Conservation (phyloP, 805 yeast species). For the Wickerhamiella bombiphila region DNA sequence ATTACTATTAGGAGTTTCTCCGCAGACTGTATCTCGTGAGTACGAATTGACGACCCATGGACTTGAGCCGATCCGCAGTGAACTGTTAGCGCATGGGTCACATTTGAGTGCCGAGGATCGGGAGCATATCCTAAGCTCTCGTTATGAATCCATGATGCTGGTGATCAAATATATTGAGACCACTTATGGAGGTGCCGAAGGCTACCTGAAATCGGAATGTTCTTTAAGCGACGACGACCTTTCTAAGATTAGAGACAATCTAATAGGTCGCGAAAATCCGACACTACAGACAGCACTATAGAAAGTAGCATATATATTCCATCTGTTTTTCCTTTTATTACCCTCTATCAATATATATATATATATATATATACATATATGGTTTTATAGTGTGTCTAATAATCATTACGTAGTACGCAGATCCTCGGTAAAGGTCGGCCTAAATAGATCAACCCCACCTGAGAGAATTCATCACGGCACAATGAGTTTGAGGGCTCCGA, state of each 20-base stretch:
- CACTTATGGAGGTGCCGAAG: conserved; percentile 40
- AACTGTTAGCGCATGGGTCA: conserved; percentile 23
- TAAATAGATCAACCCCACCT: too few species aligned
- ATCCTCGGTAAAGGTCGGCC: too few species aligned
- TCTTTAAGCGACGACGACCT: conserved; percentile 35
- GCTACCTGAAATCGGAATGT: conserved; percentile 32
- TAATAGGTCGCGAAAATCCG: conserved; percentile 10
- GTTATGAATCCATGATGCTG: conserved; percentile 55
- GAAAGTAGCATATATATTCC: too few species aligned
- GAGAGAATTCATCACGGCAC: too few species aligned
- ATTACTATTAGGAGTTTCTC: conserved; percentile 49
- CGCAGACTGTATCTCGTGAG: conserved; percentile 51
- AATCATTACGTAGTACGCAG: too few species aligned
- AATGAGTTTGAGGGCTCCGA: neutral
- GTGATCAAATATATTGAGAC: conserved; percentile 38
- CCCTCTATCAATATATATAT: too few species aligned
- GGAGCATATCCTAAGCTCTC: conserved; percentile 44
- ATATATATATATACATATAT: too few species aligned
- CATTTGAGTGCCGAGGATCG: conserved; percentile 36
- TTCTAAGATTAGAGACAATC: conserved; percentile 23
- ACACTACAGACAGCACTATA: neutral
- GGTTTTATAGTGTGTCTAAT: too few species aligned
- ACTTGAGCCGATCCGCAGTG: conserved; percentile 19
- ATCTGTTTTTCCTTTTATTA: too few species aligned
- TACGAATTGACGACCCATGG: conserved; percentile 65